These are phyloP conservation scores for Solioccasus polychromus DNA, from an alignment of 768 basidiomycete genomes.

Conservation along the genomic window DNA sequence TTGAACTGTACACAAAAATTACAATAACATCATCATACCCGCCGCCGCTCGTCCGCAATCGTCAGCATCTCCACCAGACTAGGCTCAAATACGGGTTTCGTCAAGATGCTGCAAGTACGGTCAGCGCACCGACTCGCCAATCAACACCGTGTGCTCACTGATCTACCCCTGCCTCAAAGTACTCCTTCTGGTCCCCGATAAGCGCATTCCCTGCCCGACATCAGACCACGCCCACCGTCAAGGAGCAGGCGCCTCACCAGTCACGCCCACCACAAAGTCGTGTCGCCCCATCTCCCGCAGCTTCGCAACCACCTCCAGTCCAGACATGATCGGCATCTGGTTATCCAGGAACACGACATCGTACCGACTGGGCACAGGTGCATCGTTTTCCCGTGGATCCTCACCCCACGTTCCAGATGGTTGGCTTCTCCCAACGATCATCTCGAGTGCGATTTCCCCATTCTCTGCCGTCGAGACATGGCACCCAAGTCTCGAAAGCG, in stretches of 20 bases:
- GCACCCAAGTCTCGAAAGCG: conserved; percentile 78
- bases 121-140: background rate
- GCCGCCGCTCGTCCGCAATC: conserved; percentile 42
- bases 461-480: conserved; percentile 80
- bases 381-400: background rate
- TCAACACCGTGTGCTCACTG: conserved; percentile 52
- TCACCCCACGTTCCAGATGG: background rate
- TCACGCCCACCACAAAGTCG: conserved; percentile 83
- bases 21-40: background rate
- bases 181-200: conserved; percentile 67
- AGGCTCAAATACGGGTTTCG: conserved; percentile 74
- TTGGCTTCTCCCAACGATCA: conserved; percentile 49
- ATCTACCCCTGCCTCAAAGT: conserved; percentile 72
- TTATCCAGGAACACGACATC: conserved; percentile 62
- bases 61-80: conserved; percentile 41
- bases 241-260: conserved; percentile 41
- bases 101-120: conserved; percentile 54
- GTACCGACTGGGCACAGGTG: conserved; percentile 17
- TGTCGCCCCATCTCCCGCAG: conserved; percentile 60
- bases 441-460: conserved; percentile 71
- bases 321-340: conserved; percentile 83
- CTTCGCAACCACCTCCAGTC: conserved; percentile 62
- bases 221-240: conserved; percentile 8
- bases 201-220: conserved; percentile 48
- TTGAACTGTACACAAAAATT: background rate